Percentiles rank a stretch among this genome's conserved stretches.
Evolutionary conservation across 2,329 filamentous ascomycete species (phyloP).

Genomic region (Fusarium udum): DNA sequence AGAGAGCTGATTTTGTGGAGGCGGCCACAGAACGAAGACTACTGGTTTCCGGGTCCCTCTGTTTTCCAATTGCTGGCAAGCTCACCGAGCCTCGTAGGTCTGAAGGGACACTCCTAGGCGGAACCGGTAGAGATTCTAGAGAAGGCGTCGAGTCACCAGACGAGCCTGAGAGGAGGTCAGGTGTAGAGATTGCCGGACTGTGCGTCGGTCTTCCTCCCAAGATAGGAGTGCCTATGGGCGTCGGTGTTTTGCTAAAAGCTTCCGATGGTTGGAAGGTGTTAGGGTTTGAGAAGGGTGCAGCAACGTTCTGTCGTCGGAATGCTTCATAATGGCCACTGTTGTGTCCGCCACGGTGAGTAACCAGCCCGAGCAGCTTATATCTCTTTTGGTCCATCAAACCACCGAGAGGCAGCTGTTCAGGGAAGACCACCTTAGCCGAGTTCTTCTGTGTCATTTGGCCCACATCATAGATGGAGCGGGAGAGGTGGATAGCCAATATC

Average conservation of each 20-base stretch:
- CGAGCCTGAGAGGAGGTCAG: slow-evolving; percentile 56
- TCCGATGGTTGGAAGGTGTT: slow-evolving; percentile 80
- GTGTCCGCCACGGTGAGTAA: slow-evolving; percentile 95
- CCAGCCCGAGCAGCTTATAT: slow-evolving; percentile 86
- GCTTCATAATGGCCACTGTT: slow-evolving; percentile 98
- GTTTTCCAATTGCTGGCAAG: slow-evolving; percentile 44
- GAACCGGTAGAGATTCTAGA: slow-evolving; percentile 45
- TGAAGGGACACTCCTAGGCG: slow-evolving; percentile 47
- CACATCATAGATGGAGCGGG: slow-evolving; percentile 88
- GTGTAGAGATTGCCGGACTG: slow-evolving; percentile 58
- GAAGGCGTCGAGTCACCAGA: slow-evolving; percentile 51
- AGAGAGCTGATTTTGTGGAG: slow-evolving; percentile 65
- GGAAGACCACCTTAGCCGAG: slow-evolving; percentile 91
- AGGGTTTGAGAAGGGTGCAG: slow-evolving; percentile 82
- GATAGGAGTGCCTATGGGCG: slow-evolving; percentile 61
- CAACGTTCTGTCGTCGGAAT: slow-evolving; percentile 85
- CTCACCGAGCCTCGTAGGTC: slow-evolving; percentile 42
- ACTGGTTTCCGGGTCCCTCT: slow-evolving; percentile 59
- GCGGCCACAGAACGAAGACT: slow-evolving; percentile 67
- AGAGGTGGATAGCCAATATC: slow-evolving; percentile 90
- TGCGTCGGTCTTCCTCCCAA: slow-evolving; percentile 50
- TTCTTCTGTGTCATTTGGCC: slow-evolving; percentile 87
- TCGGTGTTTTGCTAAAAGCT: slow-evolving; percentile 73
- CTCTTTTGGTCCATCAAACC: slow-evolving; percentile 79
- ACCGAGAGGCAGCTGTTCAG: slow-evolving; percentile 84